phyloP scores from a whole-genome alignment of 352 stramenopile species.

The Nothophytophthora sp. region DNA sequence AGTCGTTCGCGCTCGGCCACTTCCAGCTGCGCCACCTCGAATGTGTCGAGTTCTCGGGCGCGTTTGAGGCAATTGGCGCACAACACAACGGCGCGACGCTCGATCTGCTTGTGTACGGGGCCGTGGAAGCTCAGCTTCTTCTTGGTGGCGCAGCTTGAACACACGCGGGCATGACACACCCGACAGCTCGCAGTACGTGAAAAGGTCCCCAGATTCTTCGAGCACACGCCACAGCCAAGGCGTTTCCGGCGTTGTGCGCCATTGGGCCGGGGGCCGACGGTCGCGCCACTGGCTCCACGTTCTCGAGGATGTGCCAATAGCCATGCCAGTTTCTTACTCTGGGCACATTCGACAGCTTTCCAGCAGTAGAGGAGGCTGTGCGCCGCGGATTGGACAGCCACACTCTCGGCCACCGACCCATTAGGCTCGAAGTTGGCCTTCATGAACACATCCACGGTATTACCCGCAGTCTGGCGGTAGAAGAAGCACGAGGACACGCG shows the following conservation, averaged over 20 bases:
- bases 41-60: conserved; percentile 25
- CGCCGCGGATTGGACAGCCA: conserved; percentile 32
- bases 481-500: conserved; percentile 45
- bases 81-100: conserved; percentile 28
- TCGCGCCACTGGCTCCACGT: too few species aligned
- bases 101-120: conserved; percentile 26
- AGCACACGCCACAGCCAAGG: too few species aligned
- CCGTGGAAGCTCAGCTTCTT: conserved; percentile 42
- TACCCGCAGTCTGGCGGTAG: conserved; percentile 36
- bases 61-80: conserved; percentile 39
- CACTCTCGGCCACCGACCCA: conserved; percentile 27
- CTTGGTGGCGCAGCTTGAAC: conserved; percentile 33
- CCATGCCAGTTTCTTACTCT: conserved; percentile 59
- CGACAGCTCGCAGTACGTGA: too few species aligned
- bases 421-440: conserved; percentile 46
- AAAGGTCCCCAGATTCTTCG: too few species aligned
- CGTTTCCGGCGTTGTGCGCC: too few species aligned
- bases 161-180: conserved; percentile 33
- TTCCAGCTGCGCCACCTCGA: conserved; percentile 34
- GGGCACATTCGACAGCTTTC: conserved; percentile 31
- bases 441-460: conserved; percentile 50
- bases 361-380: conserved; percentile 40
- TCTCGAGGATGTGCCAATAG: conserved; percentile 34
- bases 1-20: conserved; percentile 14
- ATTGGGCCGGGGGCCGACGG: too few species aligned